Percentiles rank a stretch among this genome's conserved stretches.
Evolutionary conservation across 768 basidiomycete genomes (phyloP).

Genomic region (Hydnomerulius pinastri): DNA sequence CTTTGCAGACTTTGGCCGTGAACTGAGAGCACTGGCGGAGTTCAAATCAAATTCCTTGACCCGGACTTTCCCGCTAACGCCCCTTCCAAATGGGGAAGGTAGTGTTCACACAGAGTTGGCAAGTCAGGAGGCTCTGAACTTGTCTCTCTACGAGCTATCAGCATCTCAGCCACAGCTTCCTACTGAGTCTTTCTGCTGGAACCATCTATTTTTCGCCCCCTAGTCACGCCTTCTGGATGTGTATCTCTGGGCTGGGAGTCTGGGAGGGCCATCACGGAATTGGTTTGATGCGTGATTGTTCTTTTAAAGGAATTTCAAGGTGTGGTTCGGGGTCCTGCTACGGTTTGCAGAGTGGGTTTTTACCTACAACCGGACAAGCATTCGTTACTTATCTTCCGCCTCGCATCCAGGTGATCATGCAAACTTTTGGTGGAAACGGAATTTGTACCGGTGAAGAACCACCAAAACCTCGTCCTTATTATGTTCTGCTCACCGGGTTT

Average conservation of each 20-base stretch:
- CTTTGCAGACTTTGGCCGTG: background rate
- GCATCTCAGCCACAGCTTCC: no score
- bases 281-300: no score
- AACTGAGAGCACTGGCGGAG: background rate
- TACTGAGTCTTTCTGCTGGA: no score
- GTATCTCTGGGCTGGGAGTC: no score
- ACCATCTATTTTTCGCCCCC: no score
- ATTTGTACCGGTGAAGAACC: conserved; percentile 12
- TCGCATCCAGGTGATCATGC: conserved; percentile 25
- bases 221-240: no score
- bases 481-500: conserved; percentile 54
- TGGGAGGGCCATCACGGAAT: no score
- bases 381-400: background rate
- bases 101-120: background rate
- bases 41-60: background rate
- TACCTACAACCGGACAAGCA: background rate
- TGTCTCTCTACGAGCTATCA: no score
- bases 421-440: conserved; percentile 30
- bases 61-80: background rate
- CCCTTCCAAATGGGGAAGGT: background rate
- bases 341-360: no score
- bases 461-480: conserved; percentile 38
- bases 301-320: no score
- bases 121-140: no score
- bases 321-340: no score